Conservation (phyloP, 1,284 basidiomycete genomes). For the Microbotryum lychnidis-dioicae region DNA sequence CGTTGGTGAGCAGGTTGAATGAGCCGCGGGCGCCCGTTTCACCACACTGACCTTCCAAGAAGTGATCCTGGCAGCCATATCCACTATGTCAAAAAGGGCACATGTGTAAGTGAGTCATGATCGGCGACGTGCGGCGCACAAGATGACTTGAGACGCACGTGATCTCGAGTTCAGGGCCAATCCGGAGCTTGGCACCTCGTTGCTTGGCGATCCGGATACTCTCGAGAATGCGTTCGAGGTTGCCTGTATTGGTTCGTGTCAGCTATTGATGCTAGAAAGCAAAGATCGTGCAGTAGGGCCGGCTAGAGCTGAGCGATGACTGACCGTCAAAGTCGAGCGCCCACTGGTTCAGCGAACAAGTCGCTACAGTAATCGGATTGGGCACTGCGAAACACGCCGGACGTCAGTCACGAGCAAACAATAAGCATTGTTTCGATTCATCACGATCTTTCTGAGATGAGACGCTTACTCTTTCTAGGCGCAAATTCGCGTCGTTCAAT, state of each 20-base stretch:
- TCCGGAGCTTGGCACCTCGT: conserved; percentile 79
- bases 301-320: conserved; percentile 1
- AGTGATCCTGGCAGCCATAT: conserved; percentile 91
- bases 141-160: conserved; percentile 51
- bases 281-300: background rate
- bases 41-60: conserved; percentile 58
- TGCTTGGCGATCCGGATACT: conserved; percentile 84
- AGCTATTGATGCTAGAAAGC: background rate
- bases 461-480: background rate
- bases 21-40: background rate
- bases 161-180: conserved; percentile 92
- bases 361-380: conserved; percentile 67
- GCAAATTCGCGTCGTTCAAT: no score
- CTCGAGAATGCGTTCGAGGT: conserved; percentile 77
- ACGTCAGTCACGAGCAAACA: background rate
- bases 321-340: conserved; percentile 80
- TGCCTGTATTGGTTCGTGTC: conserved; percentile 52
- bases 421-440: background rate
- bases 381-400: background rate
- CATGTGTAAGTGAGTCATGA: background rate
- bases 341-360: conserved; percentile 86
- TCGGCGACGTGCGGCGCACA: background rate
- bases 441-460: background rate
- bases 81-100: conserved; percentile 49
- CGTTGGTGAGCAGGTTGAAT: background rate